A percentile compares a stretch with the other conserved stretches of the same genome.
Conservation (phyloP, 225 moss, liverwort and hornwort genomes). For the Sphagnum tenellum region DNA sequence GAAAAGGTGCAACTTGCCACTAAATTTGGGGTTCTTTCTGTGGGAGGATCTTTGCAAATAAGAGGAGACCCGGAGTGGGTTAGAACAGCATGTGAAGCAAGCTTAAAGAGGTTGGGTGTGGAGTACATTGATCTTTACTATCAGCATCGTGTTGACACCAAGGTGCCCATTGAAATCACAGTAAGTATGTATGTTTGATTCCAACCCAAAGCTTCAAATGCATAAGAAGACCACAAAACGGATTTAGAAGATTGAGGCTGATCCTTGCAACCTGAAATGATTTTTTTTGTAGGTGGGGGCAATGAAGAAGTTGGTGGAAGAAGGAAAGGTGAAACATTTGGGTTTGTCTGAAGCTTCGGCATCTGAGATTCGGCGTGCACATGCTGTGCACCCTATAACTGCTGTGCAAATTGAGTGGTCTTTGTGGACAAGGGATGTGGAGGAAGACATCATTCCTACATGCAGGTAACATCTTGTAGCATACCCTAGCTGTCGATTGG, state of each 20-base stretch:
- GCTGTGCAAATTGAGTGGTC: slow-evolving; percentile 37
- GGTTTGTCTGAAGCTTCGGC: slow-evolving; percentile 26
- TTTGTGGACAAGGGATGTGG: slow-evolving; percentile 22
- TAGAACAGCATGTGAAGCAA: slow-evolving; percentile 27
- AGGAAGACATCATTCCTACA: no score
- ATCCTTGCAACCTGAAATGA: no score
- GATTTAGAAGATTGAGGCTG: no score
- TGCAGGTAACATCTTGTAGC: slow-evolving; percentile 12
- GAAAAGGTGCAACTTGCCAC: slow-evolving; percentile 21
- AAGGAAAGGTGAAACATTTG: slow-evolving; percentile 23
- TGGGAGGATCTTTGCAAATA: slow-evolving; percentile 11
- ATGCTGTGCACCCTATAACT: slow-evolving; percentile 24
- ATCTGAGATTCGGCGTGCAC: slow-evolving; percentile 8
- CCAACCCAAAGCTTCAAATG: no score
- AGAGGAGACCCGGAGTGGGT: slow-evolving; percentile 25
- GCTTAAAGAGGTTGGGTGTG: slow-evolving; percentile 32
- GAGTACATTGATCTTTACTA: slow-evolving; percentile 8
- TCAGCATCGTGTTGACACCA: slow-evolving; percentile 28
- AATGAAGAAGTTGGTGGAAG: slow-evolving; percentile 31
- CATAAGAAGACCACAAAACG: no score
- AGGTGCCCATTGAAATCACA: slow-evolving; percentile 27
- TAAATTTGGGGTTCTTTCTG: slow-evolving; percentile 25
- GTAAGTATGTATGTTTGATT: not conserved
- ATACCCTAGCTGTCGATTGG: no score
- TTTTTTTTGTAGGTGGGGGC: slow-evolving; percentile 14